phyloP scores from a whole-genome alignment of 225 moss, liverwort and hornwort genomes.

The Neckera pumila region DNA sequence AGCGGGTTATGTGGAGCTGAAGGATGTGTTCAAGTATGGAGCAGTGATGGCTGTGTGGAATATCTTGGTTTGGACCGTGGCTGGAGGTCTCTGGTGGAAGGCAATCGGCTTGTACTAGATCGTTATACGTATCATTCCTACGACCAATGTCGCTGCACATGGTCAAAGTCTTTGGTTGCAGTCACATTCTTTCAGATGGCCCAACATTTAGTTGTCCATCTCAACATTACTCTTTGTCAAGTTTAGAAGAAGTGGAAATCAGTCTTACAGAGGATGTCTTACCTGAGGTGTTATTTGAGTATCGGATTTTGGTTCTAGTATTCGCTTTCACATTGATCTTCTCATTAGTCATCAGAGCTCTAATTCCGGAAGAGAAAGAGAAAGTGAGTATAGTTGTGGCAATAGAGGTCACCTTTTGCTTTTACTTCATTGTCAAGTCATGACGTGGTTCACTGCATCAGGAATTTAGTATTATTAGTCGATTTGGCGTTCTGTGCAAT shows the following conservation, averaged over 20 bases:
- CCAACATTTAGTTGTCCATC: neutral
- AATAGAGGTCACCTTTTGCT: neutral
- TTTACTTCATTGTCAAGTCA: neutral
- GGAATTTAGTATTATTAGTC: neutral
- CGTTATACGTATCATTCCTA: neutral
- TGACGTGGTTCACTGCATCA: neutral
- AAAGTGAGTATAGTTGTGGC: neutral
- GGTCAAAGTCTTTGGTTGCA: neutral
- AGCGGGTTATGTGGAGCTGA: slow-evolving; percentile 92
- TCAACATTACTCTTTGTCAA: neutral
- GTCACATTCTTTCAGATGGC: slow-evolving; percentile 14
- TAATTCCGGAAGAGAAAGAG: neutral
- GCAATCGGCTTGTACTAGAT: slow-evolving; percentile 77
- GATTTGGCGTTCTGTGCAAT: neutral
- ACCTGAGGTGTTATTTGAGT: slow-evolving; percentile 1
- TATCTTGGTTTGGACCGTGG: slow-evolving; percentile 71
- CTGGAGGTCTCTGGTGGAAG: slow-evolving; percentile 95
- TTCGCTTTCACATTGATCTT: neutral
- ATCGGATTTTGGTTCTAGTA: neutral
- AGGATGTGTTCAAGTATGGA: slow-evolving; percentile 87
- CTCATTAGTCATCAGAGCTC: neutral
- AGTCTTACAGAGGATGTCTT: slow-evolving; percentile 2
- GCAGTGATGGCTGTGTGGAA: slow-evolving; percentile 84
- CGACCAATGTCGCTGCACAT: neutral
- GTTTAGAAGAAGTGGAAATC: slow-evolving; percentile 13